phyloP scores from a whole-genome alignment of 2,329 filamentous ascomycete genomes.

The Hymenoscyphus repandus region DNA sequence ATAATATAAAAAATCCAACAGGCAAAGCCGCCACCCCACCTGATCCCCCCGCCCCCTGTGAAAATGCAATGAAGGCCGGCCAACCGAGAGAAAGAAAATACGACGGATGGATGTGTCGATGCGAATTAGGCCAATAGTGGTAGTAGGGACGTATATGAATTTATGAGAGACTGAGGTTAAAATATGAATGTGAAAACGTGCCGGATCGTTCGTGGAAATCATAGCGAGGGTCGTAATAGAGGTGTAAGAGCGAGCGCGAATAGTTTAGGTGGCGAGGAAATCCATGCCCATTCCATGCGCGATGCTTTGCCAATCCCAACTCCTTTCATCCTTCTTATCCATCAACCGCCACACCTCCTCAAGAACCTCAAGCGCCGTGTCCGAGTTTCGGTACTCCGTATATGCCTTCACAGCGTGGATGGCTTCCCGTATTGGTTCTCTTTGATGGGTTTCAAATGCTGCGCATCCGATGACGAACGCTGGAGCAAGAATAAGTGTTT shows the following conservation, averaged over 20 bases:
- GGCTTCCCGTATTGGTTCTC: constrained; percentile 46
- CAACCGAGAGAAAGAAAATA: too few relatives aligned
- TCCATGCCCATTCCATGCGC: constrained; percentile 49
- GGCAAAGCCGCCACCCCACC: background rate
- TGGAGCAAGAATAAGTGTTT: constrained; percentile 55
- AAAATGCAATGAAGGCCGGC: background rate
- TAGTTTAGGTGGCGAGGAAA: constrained; percentile 39
- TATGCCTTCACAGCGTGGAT: constrained; percentile 50
- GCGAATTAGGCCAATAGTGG: too few relatives aligned
- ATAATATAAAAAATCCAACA: background rate
- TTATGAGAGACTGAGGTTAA: too few relatives aligned
- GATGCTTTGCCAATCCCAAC: constrained; percentile 60
- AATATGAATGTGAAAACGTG: too few relatives aligned
- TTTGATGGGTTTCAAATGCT: constrained; percentile 48
- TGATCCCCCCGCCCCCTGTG: background rate
- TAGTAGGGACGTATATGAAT: too few relatives aligned
- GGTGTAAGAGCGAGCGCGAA: background rate
- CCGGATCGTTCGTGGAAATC: too few relatives aligned
- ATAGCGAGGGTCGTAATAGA: background rate
- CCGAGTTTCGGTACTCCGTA: constrained; percentile 54
- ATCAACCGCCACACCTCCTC: constrained; percentile 56
- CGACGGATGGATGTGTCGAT: too few relatives aligned
- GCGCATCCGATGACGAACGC: constrained; percentile 57
- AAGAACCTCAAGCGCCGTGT: constrained; percentile 48
- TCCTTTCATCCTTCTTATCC: constrained; percentile 50